phyloP scores from a whole-genome alignment of 306 rosid genomes.

The Myrica gale region DNA sequence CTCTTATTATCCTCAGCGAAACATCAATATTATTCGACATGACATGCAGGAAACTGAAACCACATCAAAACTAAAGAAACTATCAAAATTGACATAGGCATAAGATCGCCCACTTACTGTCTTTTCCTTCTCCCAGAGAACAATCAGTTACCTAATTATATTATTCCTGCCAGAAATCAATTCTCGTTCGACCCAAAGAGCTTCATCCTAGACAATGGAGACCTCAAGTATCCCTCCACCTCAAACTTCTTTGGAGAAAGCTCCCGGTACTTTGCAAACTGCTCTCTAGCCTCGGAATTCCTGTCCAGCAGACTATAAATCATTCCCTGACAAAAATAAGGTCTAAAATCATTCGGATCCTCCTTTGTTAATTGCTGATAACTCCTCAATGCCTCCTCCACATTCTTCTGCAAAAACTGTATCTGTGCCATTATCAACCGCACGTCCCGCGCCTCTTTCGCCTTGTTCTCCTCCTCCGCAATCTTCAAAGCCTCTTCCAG shows the following conservation, averaged over 20 bases:
- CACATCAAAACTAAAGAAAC: background rate
- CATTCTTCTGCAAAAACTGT: conserved; percentile 77
- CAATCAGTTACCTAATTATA: background rate
- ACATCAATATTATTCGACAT: background rate
- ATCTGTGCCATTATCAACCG: conserved; percentile 80
- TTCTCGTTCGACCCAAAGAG: conserved; percentile 68
- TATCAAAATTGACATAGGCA: conserved; percentile 4
- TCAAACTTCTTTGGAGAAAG: conserved; percentile 84
- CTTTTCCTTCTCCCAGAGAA: background rate
- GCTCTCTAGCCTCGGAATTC: conserved; percentile 75
- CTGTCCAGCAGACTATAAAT: conserved; percentile 82
- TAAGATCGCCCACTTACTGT: background rate
- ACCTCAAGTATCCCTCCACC: conserved; percentile 78
- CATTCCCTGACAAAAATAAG: conserved; percentile 84
- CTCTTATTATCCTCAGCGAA: background rate
- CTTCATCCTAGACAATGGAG: conserved; percentile 78
- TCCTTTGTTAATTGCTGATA: conserved; percentile 58
- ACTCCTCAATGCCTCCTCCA: conserved; percentile 63
- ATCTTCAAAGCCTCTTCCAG: conserved; percentile 64
- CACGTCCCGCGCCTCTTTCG: conserved; percentile 75
- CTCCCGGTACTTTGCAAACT: conserved; percentile 66
- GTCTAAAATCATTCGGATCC: conserved; percentile 77
- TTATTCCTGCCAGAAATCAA: conserved; percentile 39
- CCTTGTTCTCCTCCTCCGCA: conserved; percentile 58
- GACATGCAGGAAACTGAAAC: too few relatives aligned